Evolutionary conservation across 768 basidiomycete genomes (phyloP).

Genomic region (Erythrobasidium yunnanense): DNA sequence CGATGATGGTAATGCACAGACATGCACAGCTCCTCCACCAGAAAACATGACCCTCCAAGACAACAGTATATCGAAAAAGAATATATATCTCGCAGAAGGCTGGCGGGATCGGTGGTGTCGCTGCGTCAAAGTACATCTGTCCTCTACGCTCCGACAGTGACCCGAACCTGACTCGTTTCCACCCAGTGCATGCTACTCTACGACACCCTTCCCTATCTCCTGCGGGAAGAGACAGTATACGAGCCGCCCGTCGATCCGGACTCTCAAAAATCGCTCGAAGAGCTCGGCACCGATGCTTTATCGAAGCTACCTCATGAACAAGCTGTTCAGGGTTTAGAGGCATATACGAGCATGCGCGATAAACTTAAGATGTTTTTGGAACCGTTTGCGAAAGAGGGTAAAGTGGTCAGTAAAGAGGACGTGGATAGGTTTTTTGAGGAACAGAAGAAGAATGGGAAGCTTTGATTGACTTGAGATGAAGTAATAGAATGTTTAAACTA

Average conservation of each 20-base stretch:
- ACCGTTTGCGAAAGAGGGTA: constrained; percentile 32
- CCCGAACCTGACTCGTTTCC: neutral
- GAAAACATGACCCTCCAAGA: neutral
- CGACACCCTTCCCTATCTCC: constrained; percentile 29
- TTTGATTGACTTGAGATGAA: no score
- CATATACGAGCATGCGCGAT: constrained; percentile 31
- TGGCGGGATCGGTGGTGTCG: constrained; percentile 34
- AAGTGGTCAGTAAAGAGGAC: constrained; percentile 31
- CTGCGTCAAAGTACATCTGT: constrained; percentile 30
- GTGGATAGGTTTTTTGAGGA: constrained; percentile 33
- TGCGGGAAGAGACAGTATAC: constrained; percentile 35
- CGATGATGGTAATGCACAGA: neutral
- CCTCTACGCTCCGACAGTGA: neutral
- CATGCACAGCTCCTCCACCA: constrained; percentile 5
- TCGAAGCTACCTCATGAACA: constrained; percentile 32
- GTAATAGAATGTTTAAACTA: no score
- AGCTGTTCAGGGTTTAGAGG: constrained; percentile 32
- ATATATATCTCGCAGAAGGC: constrained; percentile 34
- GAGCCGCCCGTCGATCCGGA: constrained; percentile 35
- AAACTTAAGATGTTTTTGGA: constrained; percentile 31
- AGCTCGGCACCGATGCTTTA: constrained; percentile 35
- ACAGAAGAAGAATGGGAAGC: constrained; percentile 26
- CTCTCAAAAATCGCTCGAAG: constrained; percentile 32
- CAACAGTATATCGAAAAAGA: neutral
- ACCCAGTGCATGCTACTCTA: constrained; percentile 30